Evolutionary conservation across 805 yeast genomes (phyloP).

Genomic region (Wickerhamomyces hampshirensis): DNA sequence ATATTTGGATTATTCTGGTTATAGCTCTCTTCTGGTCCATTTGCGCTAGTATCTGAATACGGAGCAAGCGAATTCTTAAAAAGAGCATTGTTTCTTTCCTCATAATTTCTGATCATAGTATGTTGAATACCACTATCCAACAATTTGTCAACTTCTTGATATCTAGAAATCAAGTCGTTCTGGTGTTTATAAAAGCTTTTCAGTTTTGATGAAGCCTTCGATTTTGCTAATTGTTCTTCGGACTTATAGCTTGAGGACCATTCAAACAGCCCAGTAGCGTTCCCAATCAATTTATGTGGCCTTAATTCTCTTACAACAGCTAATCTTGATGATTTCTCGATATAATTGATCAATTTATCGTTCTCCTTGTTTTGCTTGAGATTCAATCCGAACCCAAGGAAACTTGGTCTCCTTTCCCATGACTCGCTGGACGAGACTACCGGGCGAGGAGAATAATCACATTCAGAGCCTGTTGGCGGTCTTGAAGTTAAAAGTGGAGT

Average conservation of each 20-base stretch:
- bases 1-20: constrained; percentile 2
- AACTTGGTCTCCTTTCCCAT: constrained; percentile 16
- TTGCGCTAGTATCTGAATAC: too few relatives aligned
- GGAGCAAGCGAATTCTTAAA: too few relatives aligned
- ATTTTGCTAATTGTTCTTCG: constrained; percentile 22
- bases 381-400: constrained; percentile 16
- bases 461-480: too few relatives aligned
- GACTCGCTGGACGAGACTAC: not conserved
- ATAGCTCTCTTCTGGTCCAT: not conserved
- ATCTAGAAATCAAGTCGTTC: constrained; percentile 54
- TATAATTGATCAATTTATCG: constrained; percentile 17
- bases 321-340: constrained; percentile 14
- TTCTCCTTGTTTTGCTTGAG: constrained; percentile 18
- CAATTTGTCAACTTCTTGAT: constrained; percentile 55
- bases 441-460: not conserved
- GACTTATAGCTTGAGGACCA: constrained; percentile 32
- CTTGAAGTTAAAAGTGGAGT: not conserved
- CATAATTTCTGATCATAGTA: constrained; percentile 56
- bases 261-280: constrained; percentile 28
- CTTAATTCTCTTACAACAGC: constrained; percentile 34
- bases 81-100: constrained; percentile 18
- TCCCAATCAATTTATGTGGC: constrained; percentile 44
- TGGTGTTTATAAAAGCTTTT: constrained; percentile 49
- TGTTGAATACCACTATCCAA: constrained; percentile 69
- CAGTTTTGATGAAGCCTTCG: constrained; percentile 25